Conservation (phyloP, 441 rosid species). For the Dalechampia spathulata region DNA sequence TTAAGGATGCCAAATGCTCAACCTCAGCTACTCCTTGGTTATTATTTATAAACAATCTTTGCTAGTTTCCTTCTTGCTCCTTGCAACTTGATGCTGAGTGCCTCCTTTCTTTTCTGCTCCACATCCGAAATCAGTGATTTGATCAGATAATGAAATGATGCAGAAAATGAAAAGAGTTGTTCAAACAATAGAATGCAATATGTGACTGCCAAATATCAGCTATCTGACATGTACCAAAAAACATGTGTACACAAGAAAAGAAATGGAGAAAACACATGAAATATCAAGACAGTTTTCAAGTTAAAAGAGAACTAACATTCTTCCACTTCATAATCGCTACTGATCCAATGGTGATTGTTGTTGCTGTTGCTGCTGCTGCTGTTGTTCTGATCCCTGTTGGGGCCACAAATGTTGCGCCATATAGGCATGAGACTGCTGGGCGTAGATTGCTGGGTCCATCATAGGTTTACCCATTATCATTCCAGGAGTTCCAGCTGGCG, state of each 20-base stretch:
- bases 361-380: too few relatives aligned
- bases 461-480: slow-evolving; percentile 81
- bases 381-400: slow-evolving; percentile 46
- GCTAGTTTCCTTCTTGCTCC: slow-evolving; percentile 4
- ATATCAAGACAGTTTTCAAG: neutral
- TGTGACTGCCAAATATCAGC: too few relatives aligned
- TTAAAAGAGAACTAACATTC: slow-evolving; percentile 15
- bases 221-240: too few relatives aligned
- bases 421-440: slow-evolving; percentile 52
- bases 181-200: neutral
- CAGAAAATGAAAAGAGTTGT: neutral
- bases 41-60: neutral
- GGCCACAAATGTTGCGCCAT: slow-evolving; percentile 72
- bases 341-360: slow-evolving; percentile 57
- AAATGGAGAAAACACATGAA: too few relatives aligned
- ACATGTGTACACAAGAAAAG: too few relatives aligned
- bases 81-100: neutral
- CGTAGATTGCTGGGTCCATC: slow-evolving; percentile 54
- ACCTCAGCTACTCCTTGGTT: slow-evolving; percentile 3
- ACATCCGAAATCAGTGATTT: neutral
- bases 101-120: neutral
- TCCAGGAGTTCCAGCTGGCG: slow-evolving; percentile 61
- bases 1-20: too few relatives aligned
- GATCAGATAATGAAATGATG: neutral
- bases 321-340: slow-evolving; percentile 19